Evolutionary conservation across 768 basidiomycete genomes (phyloP).

Genomic region (Porphyrellus cyaneotinctus): DNA sequence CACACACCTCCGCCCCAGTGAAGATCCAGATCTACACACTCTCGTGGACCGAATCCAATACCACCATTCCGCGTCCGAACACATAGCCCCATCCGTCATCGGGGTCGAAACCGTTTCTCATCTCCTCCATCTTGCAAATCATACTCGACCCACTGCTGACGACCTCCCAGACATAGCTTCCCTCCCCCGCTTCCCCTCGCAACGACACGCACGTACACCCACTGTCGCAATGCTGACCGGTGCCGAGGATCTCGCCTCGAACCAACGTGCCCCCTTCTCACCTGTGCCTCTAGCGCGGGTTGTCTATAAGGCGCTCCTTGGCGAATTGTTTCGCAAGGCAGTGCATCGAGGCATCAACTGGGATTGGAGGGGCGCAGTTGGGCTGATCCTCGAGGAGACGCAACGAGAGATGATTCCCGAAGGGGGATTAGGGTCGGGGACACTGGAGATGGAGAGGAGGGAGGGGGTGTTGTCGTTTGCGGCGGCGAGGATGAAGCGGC

Average conservation of each 20-base stretch:
- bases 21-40: slow-evolving; percentile 12
- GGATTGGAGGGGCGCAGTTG: slow-evolving; percentile 21
- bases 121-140: slow-evolving; percentile 20
- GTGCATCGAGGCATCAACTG: slow-evolving; percentile 13
- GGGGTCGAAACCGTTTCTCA: slow-evolving; percentile 17
- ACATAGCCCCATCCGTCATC: slow-evolving; percentile 6
- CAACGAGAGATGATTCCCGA: slow-evolving; percentile 19
- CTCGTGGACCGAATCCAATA: slow-evolving; percentile 17
- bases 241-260: not conserved
- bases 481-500: slow-evolving; percentile 25
- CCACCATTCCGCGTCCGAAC: not conserved
- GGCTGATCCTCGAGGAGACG: slow-evolving; percentile 17
- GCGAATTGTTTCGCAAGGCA: slow-evolving; percentile 21
- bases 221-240: slow-evolving; percentile 19
- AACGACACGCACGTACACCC: slow-evolving; percentile 5
- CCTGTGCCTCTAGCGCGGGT: slow-evolving; percentile 22
- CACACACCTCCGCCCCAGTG: slow-evolving; percentile 16
- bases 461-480: slow-evolving; percentile 15
- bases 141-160: not conserved
- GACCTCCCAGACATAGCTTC: slow-evolving; percentile 2
- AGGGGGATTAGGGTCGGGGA: not conserved
- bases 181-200: not conserved
- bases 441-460: not conserved
- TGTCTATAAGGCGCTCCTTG: slow-evolving; percentile 17
- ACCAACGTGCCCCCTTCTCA: slow-evolving; percentile 12